Evolutionary conservation across 306 rosid species (phyloP).

Genomic region (Potentilla sterilis): DNA sequence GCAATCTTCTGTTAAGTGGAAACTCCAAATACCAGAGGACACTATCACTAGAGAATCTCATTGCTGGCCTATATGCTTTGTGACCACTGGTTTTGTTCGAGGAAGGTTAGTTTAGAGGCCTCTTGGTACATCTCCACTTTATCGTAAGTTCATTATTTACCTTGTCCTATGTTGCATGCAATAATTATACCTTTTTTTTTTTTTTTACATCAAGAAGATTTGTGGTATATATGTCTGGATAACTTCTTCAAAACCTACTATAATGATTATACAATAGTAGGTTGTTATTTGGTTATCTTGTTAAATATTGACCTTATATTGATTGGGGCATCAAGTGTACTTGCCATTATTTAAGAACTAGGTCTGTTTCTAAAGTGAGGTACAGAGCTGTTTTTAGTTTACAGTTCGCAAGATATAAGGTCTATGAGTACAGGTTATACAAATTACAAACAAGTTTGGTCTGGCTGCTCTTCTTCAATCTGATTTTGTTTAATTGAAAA

Average conservation of each 20-base stretch:
- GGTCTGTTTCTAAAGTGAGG: slow-evolving; percentile 3
- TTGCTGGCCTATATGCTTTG: slow-evolving; percentile 79
- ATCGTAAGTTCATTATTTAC: too few species aligned
- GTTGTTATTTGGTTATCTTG: background rate
- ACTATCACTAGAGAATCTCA: slow-evolving; percentile 43
- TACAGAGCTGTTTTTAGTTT: background rate
- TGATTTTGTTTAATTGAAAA: too few species aligned
- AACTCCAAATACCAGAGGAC: slow-evolving; percentile 57
- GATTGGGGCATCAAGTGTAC: background rate
- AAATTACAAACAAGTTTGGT: background rate
- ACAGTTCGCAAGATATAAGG: background rate
- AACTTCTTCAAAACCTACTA: too few species aligned
- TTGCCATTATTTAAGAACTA: background rate
- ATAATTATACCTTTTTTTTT: too few species aligned
- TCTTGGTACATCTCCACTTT: slow-evolving; percentile 5
- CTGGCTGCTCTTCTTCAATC: too few species aligned
- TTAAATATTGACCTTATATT: background rate
- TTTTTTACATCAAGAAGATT: too few species aligned
- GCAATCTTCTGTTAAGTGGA: slow-evolving; percentile 49
- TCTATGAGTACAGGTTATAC: background rate
- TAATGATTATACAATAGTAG: background rate
- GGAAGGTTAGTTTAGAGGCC: slow-evolving; percentile 58
- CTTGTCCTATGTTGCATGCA: too few species aligned
- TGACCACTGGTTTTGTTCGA: slow-evolving; percentile 62
- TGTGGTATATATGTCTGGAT: too few species aligned